phyloP scores from a whole-genome alignment of 2,329 filamentous ascomycete species.

The Cercospora janseana region DNA sequence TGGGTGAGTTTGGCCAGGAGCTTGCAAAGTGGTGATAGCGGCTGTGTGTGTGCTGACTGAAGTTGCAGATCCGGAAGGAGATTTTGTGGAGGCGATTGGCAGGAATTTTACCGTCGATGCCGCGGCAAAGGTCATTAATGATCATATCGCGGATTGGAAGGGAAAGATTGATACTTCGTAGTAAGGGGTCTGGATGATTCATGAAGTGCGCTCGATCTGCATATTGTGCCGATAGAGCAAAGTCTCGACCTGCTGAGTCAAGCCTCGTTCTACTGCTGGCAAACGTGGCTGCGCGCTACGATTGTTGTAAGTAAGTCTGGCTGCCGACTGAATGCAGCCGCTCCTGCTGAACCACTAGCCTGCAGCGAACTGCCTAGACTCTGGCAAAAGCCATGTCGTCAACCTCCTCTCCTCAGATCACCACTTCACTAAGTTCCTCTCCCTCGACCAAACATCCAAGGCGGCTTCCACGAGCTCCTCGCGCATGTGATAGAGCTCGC shows the following conservation, averaged over 20 bases:
- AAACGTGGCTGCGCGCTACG: no score
- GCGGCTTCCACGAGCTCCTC: not conserved
- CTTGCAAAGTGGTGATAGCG: not conserved
- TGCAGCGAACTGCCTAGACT: no score
- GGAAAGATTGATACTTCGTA: conserved; percentile 52
- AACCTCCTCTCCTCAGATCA: not conserved
- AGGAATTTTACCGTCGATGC: conserved; percentile 88
- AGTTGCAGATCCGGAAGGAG: conserved; percentile 77
- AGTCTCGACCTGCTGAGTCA: not conserved
- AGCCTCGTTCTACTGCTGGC: no score
- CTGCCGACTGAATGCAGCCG: no score
- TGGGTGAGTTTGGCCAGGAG: conserved; percentile 57
- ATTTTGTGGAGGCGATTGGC: conserved; percentile 96
- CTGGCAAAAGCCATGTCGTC: not conserved
- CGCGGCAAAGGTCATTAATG: conserved; percentile 77
- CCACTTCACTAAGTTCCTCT: no score
- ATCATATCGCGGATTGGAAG: conserved; percentile 79
- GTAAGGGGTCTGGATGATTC: not conserved
- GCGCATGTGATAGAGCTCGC: not conserved
- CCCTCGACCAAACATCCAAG: not conserved
- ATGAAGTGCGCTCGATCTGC: conserved; percentile 6
- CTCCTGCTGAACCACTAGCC: no score
- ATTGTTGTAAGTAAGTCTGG: no score
- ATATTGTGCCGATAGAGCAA: conserved; percentile 10
- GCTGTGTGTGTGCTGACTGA: not conserved